phyloP scores from a whole-genome alignment of 1,284 basidiomycete genomes.

The Ceratobasidium theobromae region DNA sequence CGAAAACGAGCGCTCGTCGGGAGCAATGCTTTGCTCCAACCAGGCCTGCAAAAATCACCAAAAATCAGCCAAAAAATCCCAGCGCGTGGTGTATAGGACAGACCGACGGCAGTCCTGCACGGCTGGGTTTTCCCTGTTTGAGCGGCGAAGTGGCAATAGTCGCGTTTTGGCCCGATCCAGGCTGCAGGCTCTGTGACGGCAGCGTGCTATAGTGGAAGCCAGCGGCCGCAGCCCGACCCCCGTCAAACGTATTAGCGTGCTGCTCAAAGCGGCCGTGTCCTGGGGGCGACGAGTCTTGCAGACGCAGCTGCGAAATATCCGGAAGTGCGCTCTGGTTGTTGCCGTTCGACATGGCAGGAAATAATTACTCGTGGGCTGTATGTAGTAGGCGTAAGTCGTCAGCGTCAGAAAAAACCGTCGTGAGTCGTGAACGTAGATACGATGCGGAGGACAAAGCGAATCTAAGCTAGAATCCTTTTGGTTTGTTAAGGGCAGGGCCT shows the following conservation, averaged over 20 bases:
- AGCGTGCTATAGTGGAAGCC: constrained; percentile 52
- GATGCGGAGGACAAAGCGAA: neutral
- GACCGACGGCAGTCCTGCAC: constrained; percentile 70
- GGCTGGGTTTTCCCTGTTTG: constrained; percentile 63
- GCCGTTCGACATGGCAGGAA: constrained; percentile 4
- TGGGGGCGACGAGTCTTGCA: constrained; percentile 64
- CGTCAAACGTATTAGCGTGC: constrained; percentile 56
- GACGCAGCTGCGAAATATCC: constrained; percentile 71
- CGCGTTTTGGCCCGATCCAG: constrained; percentile 51
- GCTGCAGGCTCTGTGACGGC: constrained; percentile 55
- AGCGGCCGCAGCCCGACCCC: constrained; percentile 63
- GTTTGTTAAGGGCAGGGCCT: constrained; percentile 30
- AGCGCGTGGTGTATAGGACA: constrained; percentile 37
- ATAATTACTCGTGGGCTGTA: neutral
- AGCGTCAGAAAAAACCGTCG: constrained; percentile 21
- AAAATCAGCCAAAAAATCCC: constrained; percentile 33
- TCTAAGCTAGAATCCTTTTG: neutral
- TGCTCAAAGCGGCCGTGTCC: constrained; percentile 82
- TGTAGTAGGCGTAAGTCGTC: constrained; percentile 23
- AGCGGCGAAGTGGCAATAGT: constrained; percentile 62
- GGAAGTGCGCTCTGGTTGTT: constrained; percentile 50
- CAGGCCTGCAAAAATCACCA: constrained; percentile 32
- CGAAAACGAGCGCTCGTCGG: constrained; percentile 75
- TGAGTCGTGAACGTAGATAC: constrained; percentile 25
- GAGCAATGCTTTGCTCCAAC: constrained; percentile 57